Conservation (phyloP, 495 filamentous ascomycete genomes). For the Cercophora newfieldiana region DNA sequence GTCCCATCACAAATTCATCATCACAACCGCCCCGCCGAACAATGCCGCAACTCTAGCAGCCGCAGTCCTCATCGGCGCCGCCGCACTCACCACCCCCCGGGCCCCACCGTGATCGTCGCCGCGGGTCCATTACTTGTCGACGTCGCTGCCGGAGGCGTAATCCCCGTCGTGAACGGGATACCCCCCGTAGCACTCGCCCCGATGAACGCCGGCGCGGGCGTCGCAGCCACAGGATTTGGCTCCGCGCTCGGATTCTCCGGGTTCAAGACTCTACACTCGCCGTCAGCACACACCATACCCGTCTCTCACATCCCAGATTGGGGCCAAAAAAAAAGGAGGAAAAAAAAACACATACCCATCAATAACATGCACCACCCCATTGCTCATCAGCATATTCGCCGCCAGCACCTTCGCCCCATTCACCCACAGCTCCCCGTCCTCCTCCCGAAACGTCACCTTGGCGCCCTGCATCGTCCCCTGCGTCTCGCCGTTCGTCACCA, state of each 20-base stretch:
- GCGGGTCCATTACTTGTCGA: conserved; percentile 31
- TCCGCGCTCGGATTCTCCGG: conserved; percentile 51
- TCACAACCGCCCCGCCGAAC: conserved; percentile 39
- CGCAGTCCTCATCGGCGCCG: conserved; percentile 30
- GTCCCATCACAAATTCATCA: conserved; percentile 3
- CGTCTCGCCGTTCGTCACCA: conserved; percentile 34
- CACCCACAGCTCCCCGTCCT: conserved; percentile 48
- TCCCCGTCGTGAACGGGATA: conserved; percentile 49
- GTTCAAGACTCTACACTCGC: conserved; percentile 56
- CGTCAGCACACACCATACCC: background rate
- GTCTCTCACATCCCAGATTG: background rate
- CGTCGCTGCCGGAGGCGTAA: conserved; percentile 27
- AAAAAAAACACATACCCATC: conserved; percentile 36
- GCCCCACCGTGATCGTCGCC: conserved; percentile 27
- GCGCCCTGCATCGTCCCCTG: conserved; percentile 25
- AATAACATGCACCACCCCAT: conserved; percentile 57
- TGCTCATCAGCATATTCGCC: conserved; percentile 49
- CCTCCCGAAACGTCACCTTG: conserved; percentile 45
- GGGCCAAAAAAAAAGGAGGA: background rate
- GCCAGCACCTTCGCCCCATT: conserved; percentile 49
- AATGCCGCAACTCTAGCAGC: conserved; percentile 38
- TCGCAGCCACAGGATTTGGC: conserved; percentile 46
- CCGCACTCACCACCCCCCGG: conserved; percentile 13
- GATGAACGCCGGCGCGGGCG: conserved; percentile 52
- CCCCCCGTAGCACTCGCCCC: conserved; percentile 45